Conservation (phyloP, 2,329 filamentous ascomycete species). For the Moelleriella libera region DNA sequence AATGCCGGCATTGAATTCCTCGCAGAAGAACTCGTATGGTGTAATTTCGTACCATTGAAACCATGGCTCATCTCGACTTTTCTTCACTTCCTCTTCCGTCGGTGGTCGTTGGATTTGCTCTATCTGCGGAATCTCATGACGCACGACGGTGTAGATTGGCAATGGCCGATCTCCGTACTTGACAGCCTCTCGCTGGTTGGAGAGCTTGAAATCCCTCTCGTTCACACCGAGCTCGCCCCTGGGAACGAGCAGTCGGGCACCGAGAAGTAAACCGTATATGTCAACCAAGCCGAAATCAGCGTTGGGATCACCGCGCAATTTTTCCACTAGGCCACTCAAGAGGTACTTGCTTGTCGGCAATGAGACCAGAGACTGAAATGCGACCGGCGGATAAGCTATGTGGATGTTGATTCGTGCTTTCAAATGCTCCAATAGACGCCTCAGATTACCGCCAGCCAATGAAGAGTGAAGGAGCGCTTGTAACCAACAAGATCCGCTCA, state of each 20-base stretch:
- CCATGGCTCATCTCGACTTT: constrained; percentile 58
- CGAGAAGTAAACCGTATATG: constrained; percentile 76
- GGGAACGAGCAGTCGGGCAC: constrained; percentile 68
- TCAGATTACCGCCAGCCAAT: constrained; percentile 53
- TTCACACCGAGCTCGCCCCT: constrained; percentile 64
- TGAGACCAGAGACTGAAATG: constrained; percentile 66
- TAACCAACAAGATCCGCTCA: constrained; percentile 93
- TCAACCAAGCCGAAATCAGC: constrained; percentile 86
- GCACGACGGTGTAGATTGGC: constrained; percentile 89
- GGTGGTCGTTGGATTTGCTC: constrained; percentile 23
- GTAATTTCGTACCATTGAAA: constrained; percentile 98
- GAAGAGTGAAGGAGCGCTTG: constrained; percentile 71
- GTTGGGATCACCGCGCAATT: constrained; percentile 56
- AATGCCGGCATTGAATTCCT: constrained; percentile 82
- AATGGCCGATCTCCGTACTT: constrained; percentile 69
- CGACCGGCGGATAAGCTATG: constrained; percentile 81
- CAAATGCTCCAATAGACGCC: constrained; percentile 64
- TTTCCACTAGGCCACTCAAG: constrained; percentile 78
- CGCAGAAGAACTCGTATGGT: constrained; percentile 89
- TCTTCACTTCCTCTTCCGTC: constrained; percentile 22
- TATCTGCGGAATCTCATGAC: constrained; percentile 72
- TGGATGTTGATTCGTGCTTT: constrained; percentile 76
- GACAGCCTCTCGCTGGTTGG: constrained; percentile 66
- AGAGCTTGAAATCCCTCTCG: constrained; percentile 75
- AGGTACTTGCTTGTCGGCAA: constrained; percentile 90